phyloP scores from a whole-genome alignment of 1,139 yeast species.

The Suhomyces guaymorum region DNA sequence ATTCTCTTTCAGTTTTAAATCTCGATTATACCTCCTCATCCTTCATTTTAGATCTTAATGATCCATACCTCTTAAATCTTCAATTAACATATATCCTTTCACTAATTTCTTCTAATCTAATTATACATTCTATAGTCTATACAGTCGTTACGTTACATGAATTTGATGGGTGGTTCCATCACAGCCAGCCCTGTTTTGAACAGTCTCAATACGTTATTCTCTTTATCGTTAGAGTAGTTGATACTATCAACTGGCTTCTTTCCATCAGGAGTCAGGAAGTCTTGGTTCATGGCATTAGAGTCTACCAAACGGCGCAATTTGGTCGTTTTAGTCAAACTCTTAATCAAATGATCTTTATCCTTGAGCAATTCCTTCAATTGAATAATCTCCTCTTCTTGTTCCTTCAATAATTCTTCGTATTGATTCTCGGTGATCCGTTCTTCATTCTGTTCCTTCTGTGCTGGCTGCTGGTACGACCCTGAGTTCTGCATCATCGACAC shows the following conservation, averaged over 20 bases:
- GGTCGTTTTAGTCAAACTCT: conserved; percentile 65
- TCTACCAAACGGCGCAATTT: conserved; percentile 52
- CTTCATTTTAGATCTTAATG: no score
- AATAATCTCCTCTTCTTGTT: conserved; percentile 68
- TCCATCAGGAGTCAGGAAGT: neutral
- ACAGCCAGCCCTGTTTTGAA: conserved; percentile 24
- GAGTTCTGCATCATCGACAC: conserved; percentile 9
- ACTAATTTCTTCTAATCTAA: neutral
- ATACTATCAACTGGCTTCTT: conserved; percentile 1
- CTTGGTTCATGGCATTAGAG: conserved; percentile 24
- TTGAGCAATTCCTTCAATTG: conserved; percentile 63
- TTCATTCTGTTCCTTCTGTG: neutral
- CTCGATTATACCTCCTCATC: no score
- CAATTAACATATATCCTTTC: no score
- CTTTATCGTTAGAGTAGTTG: conserved; percentile 17
- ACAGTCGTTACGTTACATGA: conserved; percentile 1
- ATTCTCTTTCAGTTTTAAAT: no score
- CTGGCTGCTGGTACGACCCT: neutral
- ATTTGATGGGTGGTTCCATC: conserved; percentile 6
- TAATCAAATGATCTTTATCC: conserved; percentile 75
- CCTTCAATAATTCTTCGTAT: conserved; percentile 40
- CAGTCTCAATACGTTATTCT: conserved; percentile 24
- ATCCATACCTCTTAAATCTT: no score
- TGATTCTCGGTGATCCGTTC: conserved; percentile 16
- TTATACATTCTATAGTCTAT: neutral